Conservation (phyloP, 176 grass and related monocot genomes). For the Alloteropsis semialata region DNA sequence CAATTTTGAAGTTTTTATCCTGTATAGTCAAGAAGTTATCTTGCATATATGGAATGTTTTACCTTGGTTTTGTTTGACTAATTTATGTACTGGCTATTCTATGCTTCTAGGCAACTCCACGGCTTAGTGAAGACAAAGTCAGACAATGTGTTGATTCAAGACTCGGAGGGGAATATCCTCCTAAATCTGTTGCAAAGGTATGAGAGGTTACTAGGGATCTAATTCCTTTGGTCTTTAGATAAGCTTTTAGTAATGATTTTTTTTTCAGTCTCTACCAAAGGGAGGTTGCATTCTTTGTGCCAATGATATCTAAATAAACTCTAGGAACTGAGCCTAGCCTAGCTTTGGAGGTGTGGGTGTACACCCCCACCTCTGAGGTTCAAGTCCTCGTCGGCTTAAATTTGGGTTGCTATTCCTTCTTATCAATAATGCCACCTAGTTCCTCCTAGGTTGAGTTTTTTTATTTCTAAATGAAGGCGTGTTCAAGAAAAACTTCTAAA, state of each 20-base stretch:
- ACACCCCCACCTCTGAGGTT: neutral
- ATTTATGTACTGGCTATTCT: neutral
- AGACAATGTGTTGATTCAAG: constrained; percentile 54
- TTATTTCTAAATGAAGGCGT: neutral
- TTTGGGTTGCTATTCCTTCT: neutral
- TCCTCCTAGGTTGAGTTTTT: neutral
- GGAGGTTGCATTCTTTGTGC: neutral
- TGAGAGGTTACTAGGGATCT: neutral
- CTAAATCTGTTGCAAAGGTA: constrained; percentile 63
- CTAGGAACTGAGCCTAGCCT: neutral
- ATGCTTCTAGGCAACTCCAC: constrained; percentile 42
- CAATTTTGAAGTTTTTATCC: neutral
- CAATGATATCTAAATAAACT: neutral
- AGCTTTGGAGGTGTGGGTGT: no score
- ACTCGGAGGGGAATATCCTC: constrained; percentile 50
- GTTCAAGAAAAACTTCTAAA: no score
- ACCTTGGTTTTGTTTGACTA: neutral
- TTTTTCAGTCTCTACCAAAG: neutral
- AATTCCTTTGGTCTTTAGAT: neutral
- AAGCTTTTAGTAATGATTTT: neutral
- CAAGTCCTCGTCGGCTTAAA: neutral
- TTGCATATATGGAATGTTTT: neutral
- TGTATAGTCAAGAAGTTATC: neutral
- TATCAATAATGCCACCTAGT: neutral
- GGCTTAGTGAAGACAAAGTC: constrained; percentile 59